Evolutionary conservation across 2,329 filamentous ascomycete species (phyloP), one percentile per base, ranked within the genome.

Genomic region (Aureobasidium pullulans): DNA sequence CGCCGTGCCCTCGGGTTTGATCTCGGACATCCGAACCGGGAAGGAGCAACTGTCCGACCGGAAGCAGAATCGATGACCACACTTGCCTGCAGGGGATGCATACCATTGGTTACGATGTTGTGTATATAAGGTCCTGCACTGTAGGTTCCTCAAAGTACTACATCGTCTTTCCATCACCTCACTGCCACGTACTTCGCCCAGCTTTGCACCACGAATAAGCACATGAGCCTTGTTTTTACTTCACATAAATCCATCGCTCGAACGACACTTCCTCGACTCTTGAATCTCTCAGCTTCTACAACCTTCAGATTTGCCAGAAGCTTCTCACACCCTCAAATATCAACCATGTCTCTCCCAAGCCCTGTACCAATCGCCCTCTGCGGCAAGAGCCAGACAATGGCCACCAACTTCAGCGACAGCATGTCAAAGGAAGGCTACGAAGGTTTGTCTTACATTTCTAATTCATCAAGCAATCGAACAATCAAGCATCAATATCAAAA

Each of bases 291-390:
- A 1, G 6, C 2, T 16, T 0, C 8, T 1, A 15, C 28, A 16
- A 8, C 10, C 15, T 10, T n/a, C 19, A 15, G 7, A 10, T 29
- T 16, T 28, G 29, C 23, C 19, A 31, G 3, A 15, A 19, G 29
- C 23, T 13, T 39, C 13, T n/a, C 5, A 10, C 9, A 6, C 37
- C 13, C 15, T 28, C 6, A 7, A 16, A 16, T 13, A 9, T 36
- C 54, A n/a, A 47, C 15, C 36, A 57, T 57, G 54, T 57, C 54
- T 57, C 43, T 57, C 2, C 34, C 56, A 13, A 50, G 1, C 11
- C 57, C 57, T 8, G 57, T 60, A 6, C 47, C 57, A 1, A 46
- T 60, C 32, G 49, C 49, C 13, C 57, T 60, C 7, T 60, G 57
- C 15, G 57, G 57, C 48, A 60, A 60, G 42, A 50, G 11, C 15